Evolutionary conservation across 208 protist genomes (phyloP).

Genomic region (Strigomonas culicis): DNA sequence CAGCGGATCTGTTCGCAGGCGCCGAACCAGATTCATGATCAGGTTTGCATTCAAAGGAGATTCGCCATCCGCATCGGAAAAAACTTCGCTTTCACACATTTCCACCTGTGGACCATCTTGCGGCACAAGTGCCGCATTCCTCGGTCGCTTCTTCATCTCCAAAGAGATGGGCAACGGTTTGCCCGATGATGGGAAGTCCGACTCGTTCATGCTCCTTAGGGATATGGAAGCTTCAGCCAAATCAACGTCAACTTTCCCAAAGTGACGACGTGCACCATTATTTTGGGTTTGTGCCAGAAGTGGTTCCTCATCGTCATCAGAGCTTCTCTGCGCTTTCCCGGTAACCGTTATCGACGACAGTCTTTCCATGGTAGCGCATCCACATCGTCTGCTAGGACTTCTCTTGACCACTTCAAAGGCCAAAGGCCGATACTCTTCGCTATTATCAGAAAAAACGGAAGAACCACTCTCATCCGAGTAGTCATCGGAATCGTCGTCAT

Average conservation of each 20-base stretch:
- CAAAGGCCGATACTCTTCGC: constrained; percentile 53
- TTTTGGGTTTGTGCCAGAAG: constrained; percentile 1
- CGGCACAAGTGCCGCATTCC: constrained; percentile 9
- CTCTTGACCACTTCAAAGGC: constrained; percentile 44
- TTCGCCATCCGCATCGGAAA: constrained; percentile 16
- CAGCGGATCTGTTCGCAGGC: constrained; percentile 20
- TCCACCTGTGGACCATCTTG: not conserved
- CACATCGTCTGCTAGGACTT: constrained; percentile 20
- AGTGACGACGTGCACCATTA: constrained; percentile 11
- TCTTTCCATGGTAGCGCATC: constrained; percentile 1
- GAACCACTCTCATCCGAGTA: constrained; percentile 25
- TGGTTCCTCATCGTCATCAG: constrained; percentile 13
- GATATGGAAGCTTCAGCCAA: not conserved
- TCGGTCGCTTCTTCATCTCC: constrained; percentile 11
- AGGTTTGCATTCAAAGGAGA: constrained; percentile 41
- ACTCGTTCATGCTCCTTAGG: constrained; percentile 12
- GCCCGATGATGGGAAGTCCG: not conserved
- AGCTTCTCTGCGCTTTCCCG: constrained; percentile 1
- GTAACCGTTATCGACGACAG: constrained; percentile 17
- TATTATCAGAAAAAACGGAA: constrained; percentile 43
- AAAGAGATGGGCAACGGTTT: not conserved
- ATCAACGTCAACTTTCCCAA: constrained; percentile 4
- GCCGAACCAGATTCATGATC: constrained; percentile 31
- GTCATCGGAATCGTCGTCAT: constrained; percentile 25
- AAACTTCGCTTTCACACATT: not conserved